phyloP scores from a whole-genome alignment of 768 basidiomycete genomes.

The Mrakia frigida region DNA sequence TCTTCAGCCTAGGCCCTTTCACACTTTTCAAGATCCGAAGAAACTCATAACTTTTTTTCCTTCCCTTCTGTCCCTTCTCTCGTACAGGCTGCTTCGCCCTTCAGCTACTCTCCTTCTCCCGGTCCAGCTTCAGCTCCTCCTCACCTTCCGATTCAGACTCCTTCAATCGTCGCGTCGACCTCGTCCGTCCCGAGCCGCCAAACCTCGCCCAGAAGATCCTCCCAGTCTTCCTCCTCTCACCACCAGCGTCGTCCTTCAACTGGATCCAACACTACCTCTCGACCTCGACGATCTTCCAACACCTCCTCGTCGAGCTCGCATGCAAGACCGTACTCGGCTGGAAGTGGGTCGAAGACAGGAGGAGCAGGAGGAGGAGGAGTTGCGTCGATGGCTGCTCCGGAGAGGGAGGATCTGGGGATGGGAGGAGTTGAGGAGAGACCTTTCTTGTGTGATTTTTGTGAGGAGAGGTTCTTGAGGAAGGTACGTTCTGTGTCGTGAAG shows the following conservation, averaged over 20 bases:
- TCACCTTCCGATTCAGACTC: background rate
- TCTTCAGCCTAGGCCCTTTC: background rate
- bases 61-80: background rate
- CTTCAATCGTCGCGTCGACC: background rate
- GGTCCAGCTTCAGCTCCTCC: background rate
- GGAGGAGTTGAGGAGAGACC: constrained; percentile 6
- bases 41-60: background rate
- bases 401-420: background rate
- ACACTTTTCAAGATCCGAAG: background rate
- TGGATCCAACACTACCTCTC: background rate
- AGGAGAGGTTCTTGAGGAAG: constrained; percentile 26
- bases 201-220: background rate
- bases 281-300: background rate
- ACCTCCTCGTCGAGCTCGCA: constrained; percentile 2
- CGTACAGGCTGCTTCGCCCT: constrained; percentile 4
- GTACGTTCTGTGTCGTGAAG: background rate
- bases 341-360: background rate
- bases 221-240: background rate
- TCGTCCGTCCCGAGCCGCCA: background rate
- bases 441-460: constrained; percentile 18
- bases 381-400: background rate
- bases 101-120: background rate
- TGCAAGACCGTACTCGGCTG: background rate
- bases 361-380: background rate
- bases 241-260: background rate